Conservation (phyloP, 139 green algal genomes). For the Closterium sp. region DNA sequence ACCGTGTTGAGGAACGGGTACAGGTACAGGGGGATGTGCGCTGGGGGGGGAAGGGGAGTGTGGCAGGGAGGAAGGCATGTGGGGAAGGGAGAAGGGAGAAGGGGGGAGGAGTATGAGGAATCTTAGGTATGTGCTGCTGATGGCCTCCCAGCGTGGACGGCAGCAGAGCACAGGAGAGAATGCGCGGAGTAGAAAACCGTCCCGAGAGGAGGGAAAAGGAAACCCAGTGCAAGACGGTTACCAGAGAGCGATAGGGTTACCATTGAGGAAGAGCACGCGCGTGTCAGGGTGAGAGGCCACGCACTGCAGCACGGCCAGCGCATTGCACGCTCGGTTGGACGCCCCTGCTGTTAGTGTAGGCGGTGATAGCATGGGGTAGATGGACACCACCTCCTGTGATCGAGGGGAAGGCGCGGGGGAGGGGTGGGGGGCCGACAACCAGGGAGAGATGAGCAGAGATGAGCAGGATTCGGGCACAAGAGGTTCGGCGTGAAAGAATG, state of each 20-base stretch:
- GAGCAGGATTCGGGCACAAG: no score
- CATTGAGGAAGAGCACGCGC: constrained; percentile 86
- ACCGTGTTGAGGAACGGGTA: constrained; percentile 99
- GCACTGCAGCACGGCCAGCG: constrained; percentile 89
- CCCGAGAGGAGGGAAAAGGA: no score
- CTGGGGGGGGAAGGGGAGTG: constrained; percentile 39
- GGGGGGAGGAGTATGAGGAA: no score
- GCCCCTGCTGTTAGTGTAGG: constrained; percentile 82
- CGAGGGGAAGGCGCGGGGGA: no score
- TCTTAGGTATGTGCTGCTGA: no score
- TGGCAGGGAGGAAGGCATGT: neutral
- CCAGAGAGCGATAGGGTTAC: constrained; percentile 5
- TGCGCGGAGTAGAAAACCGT: neutral
- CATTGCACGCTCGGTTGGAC: constrained; percentile 97
- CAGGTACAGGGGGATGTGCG: constrained; percentile 96
- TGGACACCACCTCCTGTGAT: no score
- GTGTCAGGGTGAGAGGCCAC: constrained; percentile 95
- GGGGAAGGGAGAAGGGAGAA: neutral
- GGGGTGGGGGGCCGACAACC: no score
- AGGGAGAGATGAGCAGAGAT: no score
- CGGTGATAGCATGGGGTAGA: no score
- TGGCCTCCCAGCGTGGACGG: no score
- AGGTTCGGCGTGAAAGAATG: no score
- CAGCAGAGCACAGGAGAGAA: no score
- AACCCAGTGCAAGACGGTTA: neutral